Conservation (phyloP, 768 basidiomycete genomes). For the Lentinus tigrinus region DNA sequence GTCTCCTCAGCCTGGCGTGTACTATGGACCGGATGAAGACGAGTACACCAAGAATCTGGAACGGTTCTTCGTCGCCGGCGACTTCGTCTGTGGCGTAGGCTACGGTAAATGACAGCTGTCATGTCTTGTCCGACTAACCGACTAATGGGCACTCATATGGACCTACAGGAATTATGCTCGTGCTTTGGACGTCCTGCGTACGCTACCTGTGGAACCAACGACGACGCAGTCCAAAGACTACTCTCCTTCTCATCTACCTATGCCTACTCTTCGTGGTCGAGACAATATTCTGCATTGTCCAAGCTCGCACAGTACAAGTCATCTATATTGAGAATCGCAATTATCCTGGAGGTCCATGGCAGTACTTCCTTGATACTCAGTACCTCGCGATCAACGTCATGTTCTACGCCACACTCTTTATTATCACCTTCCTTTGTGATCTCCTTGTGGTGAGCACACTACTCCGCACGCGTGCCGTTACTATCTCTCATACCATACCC, state of each 20-base stretch:
- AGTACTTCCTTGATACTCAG: conserved; percentile 42
- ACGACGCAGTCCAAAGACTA: conserved; percentile 26
- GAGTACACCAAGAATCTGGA: conserved; percentile 36
- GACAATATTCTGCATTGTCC: conserved; percentile 38
- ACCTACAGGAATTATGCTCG: conserved; percentile 36
- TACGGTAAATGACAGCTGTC: conserved; percentile 31
- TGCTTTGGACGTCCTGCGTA: conserved; percentile 37
- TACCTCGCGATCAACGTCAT: conserved; percentile 42
- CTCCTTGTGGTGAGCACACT: conserved; percentile 38
- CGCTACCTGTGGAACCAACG: conserved; percentile 38
- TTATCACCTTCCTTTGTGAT: conserved; percentile 43
- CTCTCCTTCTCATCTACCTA: conserved; percentile 39
- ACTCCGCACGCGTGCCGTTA: not conserved
- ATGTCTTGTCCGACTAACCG: not conserved
- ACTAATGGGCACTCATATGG: not conserved
- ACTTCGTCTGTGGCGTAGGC: conserved; percentile 39
- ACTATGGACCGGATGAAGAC: conserved; percentile 35
- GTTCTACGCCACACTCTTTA: conserved; percentile 42
- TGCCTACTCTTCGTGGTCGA: conserved; percentile 37
- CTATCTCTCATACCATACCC: not conserved
- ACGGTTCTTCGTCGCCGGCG: conserved; percentile 40
- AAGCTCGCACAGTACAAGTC: conserved; percentile 36
- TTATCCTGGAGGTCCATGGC: conserved; percentile 39
- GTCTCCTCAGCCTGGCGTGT: conserved; percentile 11
- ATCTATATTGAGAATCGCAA: conserved; percentile 26